These are phyloP conservation scores for Gossypium turneri DNA, from an alignment of 345 rosid species.

Conservation along the genomic window DNA sequence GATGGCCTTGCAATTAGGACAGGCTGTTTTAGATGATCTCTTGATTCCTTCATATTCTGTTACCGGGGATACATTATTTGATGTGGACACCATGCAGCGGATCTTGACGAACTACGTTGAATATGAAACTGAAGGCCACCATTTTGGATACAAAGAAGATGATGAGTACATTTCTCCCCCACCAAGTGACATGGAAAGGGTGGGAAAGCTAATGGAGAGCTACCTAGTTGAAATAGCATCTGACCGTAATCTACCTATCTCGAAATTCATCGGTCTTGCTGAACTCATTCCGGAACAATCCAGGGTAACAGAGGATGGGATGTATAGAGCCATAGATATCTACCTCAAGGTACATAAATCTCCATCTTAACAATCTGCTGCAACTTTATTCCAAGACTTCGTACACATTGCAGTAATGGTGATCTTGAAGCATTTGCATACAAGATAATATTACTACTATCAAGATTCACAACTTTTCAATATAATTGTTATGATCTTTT, in stretches of 20 bases:
- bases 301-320: slow-evolving; percentile 80
- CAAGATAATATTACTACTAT: neutral
- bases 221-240: slow-evolving; percentile 85
- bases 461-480: neutral
- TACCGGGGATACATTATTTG: slow-evolving; percentile 73
- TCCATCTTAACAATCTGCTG: too few species aligned
- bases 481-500: neutral
- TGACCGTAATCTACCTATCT: slow-evolving; percentile 61
- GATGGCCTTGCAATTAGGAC: slow-evolving; percentile 75
- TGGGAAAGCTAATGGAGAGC: slow-evolving; percentile 85
- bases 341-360: slow-evolving; percentile 65
- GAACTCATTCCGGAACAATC: slow-evolving; percentile 83
- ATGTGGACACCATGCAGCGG: slow-evolving; percentile 73
- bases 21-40: slow-evolving; percentile 82
- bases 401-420: neutral
- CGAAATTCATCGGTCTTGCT: slow-evolving; percentile 63
- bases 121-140: slow-evolving; percentile 42
- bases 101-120: slow-evolving; percentile 72
- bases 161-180: slow-evolving; percentile 45
- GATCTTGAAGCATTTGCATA: neutral
- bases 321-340: slow-evolving; percentile 84
- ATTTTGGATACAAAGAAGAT: slow-evolving; percentile 30
- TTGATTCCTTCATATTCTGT: slow-evolving; percentile 76
- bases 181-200: slow-evolving; percentile 62
- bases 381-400: neutral